These are phyloP conservation scores for Pachyrhizus erosus DNA, from an alignment of 306 rosid genomes.

Conservation along the genomic window DNA sequence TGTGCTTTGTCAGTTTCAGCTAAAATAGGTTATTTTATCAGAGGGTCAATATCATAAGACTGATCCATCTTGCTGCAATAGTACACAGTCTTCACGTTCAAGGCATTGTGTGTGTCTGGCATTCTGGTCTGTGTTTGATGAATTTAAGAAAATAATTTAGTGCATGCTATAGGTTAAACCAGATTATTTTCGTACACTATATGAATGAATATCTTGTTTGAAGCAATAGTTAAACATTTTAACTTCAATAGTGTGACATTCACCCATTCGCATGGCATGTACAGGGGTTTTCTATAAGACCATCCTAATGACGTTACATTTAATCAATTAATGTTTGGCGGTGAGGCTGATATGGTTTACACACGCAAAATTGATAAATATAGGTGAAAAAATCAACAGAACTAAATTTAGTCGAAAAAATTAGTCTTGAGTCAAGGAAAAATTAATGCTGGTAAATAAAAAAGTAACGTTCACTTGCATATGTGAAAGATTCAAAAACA, in stretches of 20 bases:
- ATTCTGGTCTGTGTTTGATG: slow-evolving; percentile 19
- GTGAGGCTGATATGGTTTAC: not conserved
- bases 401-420: too few relatives aligned
- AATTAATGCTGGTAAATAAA: not conserved
- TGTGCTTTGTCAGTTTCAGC: slow-evolving; percentile 31
- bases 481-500: not conserved
- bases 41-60: slow-evolving; percentile 28
- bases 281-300: not conserved
- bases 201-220: not conserved
- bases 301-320: not conserved
- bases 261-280: slow-evolving; percentile 28
- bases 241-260: not conserved
- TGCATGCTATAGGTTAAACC: not conserved
- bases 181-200: not conserved
- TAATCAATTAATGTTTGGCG: not conserved
- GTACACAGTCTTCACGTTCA: slow-evolving; percentile 35
- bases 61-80: slow-evolving; percentile 27
- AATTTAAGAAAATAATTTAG: slow-evolving; percentile 26
- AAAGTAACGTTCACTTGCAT: not conserved
- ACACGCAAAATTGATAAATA: not conserved
- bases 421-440: too few relatives aligned
- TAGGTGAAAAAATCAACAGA: not conserved
- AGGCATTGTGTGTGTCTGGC: slow-evolving; percentile 22
- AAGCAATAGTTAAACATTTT: not conserved
- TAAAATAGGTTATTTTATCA: slow-evolving; percentile 14